Evolutionary conservation across 495 filamentous ascomycete genomes (phyloP), one percentile per base, ranked within the genome.

Genomic region (Tuber calosporum): DNA sequence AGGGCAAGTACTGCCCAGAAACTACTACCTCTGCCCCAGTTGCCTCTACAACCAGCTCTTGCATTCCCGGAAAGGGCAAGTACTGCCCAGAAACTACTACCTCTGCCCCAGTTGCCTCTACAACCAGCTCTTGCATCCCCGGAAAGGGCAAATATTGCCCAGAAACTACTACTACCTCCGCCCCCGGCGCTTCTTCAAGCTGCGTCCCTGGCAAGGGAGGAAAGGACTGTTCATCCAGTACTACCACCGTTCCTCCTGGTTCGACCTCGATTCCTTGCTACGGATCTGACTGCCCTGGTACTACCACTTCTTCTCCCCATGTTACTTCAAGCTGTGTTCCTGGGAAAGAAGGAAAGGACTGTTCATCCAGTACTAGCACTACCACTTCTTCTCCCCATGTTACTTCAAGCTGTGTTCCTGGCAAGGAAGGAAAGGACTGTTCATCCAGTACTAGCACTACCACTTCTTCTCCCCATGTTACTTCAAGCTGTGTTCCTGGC

Each of bases 401-500:
- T 40, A 40, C 1, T 0, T 40, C 39, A 40, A 40, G 8, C 39
- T 40, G 8, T 40, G 39, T 40, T 9, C 39, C 39, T 40, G 8
- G 39, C 8, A n/a, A n/a, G n/a, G 39, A 40, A 9, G 39, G 39
- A 40, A 9, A 7, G 8, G 11, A 62, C 53, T 62, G 53, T 26
- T 13, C 53, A 17, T n/a, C n/a, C n/a, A n/a, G n/a, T n/a, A n/a
- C n/a, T n/a, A 15, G 53, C 1, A 62, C 9, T 45, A 41, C 74
- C n/a, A 70, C 75, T 20, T 53, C 80, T 34, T 30, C 74, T n/a
- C 69, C 40, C 70, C n/a, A 42, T 39, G n/a, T 41, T 22, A 30
- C 74, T 20, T 79, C 80, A 68, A 79, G 72, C 69, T 74, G 80
- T 20, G 62, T 72, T 2, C 72, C 71, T 17, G 71, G 79, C 26